Base-by-base conservation (phyloP, 441 rosid genomes). In the Arabidopsis lyrata region DNA sequence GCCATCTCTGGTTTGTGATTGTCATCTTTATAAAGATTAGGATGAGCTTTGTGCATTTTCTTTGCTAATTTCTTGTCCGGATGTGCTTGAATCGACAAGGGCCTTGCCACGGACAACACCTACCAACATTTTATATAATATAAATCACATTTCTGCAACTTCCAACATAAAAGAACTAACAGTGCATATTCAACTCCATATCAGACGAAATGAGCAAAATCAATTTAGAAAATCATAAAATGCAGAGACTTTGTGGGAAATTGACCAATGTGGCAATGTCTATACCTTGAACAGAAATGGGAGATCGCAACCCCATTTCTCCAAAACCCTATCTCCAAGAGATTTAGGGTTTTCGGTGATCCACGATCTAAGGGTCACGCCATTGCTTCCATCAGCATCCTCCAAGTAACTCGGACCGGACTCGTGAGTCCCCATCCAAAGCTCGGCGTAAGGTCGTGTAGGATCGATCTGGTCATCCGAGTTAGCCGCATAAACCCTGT, bases 1-100 rank as follows among this genome's bases (percentile, higher is more conserved):
- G 99, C 99, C 98, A 96, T 96, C 78, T 96, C 99, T 41, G 96
- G 98, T 81, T 96, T 96, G 81, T 96, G 99, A 81, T 90, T 96
- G 45, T 74, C 94, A 63, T 96, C 97, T 86, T 88, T 91, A 44
- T 93, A 96, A 55, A 83, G 79, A 84, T 88, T 70, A 24, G 99
- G 99, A 45, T 52, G 89, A 81, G 85, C 84, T 80, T 89, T 86
- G 55, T 93, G 97, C 83, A 96, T 72, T 59, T 76, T 76, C 83
- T 82, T 82, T 5, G 97, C 98, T 79, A 89, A 78, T 60, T 83
- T 78, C 81, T 91, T 93, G 80, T 96, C 98, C 0, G 98, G 98
- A 81, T 96, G 98, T 5, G 97, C 97, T 82, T 96, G 99, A 74
- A 96, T 93, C 52, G 98, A 96, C 77, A 96, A 73, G 10, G 97